Conservation (phyloP, 768 basidiomycete genomes). For the Leucocoprinus birnbaumii region DNA sequence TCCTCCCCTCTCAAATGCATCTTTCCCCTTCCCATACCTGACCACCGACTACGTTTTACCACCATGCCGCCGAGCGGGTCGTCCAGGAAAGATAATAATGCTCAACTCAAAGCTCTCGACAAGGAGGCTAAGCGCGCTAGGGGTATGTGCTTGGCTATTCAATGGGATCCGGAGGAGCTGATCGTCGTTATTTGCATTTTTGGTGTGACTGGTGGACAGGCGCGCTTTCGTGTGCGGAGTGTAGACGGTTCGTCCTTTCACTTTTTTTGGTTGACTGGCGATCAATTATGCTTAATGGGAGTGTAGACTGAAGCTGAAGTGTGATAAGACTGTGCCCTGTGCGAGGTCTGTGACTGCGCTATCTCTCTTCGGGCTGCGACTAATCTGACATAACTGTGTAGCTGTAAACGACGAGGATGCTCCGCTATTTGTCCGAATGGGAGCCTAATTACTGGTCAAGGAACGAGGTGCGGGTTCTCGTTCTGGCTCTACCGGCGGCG, state of each 20-base stretch:
- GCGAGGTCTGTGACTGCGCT: conserved; percentile 34
- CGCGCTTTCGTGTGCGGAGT: conserved; percentile 60
- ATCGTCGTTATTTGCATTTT: neutral
- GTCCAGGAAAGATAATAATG: conserved; percentile 39
- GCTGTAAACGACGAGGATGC: conserved; percentile 72
- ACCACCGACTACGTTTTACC: conserved; percentile 20
- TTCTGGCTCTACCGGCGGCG: conserved; percentile 7
- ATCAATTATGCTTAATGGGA: neutral
- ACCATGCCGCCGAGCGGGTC: conserved; percentile 27
- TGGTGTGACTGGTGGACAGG: conserved; percentile 24
- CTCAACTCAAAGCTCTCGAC: conserved; percentile 48
- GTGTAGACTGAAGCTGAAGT: conserved; percentile 65
- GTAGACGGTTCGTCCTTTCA: conserved; percentile 43
- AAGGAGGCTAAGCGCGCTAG: conserved; percentile 66
- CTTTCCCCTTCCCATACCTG: conserved; percentile 1
- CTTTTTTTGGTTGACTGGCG: neutral
- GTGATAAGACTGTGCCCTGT: conserved; percentile 68
- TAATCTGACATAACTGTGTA: conserved; percentile 13
- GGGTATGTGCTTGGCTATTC: conserved; percentile 27
- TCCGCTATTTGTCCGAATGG: conserved; percentile 79
- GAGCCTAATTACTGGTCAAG: conserved; percentile 73
- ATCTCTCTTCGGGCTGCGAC: conserved; percentile 4
- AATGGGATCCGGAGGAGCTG: neutral
- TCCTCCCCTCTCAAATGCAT: neutral
- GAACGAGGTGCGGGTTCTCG: conserved; percentile 53